These are phyloP conservation scores for Cenchrus purpureus DNA, from an alignment of 176 grass and related monocot genomes.

Conservation along the genomic window DNA sequence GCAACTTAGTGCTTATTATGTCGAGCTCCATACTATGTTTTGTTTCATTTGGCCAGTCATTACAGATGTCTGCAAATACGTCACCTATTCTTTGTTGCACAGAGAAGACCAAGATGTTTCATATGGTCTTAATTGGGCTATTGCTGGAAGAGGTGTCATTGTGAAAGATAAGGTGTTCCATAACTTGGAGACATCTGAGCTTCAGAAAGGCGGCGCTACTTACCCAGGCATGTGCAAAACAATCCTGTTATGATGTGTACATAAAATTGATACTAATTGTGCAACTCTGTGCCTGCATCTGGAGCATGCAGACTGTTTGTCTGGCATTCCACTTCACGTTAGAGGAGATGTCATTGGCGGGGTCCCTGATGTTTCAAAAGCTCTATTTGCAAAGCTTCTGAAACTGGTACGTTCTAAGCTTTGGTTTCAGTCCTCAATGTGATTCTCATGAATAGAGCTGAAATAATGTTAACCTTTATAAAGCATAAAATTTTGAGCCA, in stretches of 20 bases:
- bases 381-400: conserved; percentile 86
- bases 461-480: conserved; percentile 11
- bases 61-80: neutral
- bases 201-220: conserved; percentile 66
- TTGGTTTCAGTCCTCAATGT: neutral
- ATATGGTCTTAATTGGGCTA: conserved; percentile 72
- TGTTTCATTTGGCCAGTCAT: conserved; percentile 4
- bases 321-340: conserved; percentile 72
- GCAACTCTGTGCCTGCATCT: conserved; percentile 21
- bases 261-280: neutral
- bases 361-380: conserved; percentile 61
- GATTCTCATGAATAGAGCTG: conserved; percentile 1
- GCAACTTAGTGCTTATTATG: neutral
- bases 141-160: conserved; percentile 71
- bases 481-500: neutral
- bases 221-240: conserved; percentile 44
- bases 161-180: conserved; percentile 79
- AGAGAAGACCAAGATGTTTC: conserved; percentile 65
- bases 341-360: conserved; percentile 62
- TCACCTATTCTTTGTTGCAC: conserved; percentile 41
- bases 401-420: conserved; percentile 59
- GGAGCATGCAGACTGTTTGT: conserved; percentile 53
- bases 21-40: neutral
- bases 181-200: conserved; percentile 66
- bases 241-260: neutral